Base-by-base conservation (phyloP, 345 rosid species). In the Ceriops tagal region DNA sequence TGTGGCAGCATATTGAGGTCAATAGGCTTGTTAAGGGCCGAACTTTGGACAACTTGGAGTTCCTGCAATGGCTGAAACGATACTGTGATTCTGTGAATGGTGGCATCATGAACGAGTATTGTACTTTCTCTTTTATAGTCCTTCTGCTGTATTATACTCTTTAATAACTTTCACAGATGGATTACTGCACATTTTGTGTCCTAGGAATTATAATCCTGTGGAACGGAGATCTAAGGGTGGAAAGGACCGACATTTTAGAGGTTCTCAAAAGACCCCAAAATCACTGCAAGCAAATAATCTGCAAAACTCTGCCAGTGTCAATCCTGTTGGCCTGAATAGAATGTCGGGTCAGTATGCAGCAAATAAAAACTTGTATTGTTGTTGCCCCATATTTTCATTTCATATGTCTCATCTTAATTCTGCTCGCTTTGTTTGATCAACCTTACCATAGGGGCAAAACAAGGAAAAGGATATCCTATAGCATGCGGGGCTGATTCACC, bases 31-130 rank as follows among this genome's bases (percentile, higher is more conserved):
- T 95, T 57, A 95, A 95, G 81, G 96, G 96, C 55, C 81, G 96
- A 46, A 92, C 97, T 64, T 76, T 95, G 84, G 97, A 95, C 89
- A 95, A 95, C 78, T 84, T 95, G 92, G 99, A 95, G 86, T 92
- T 92, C 80, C 77, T 92, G 58, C 99, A 95, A 58, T 95, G 99
- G 99, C 83, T 95, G 65, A 95, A 90, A 78, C 88, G 96, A 15
- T 92, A 90, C 67, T 95, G 99, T 71, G 99, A 95, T 82, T 92
- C 99, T 49, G 78, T 92, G 4, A 95, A 95, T 76, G 96, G 97
- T 35, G 99, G 99, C 83, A 90, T 90, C 53, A 85, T 92, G 95
- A 93, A 91, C 22, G 96, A 93, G 99, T 93, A 85, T 39, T 76
- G 64, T 39, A 61, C 58, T 70, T 47, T 43, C 51, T 53, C 43